These are phyloP conservation scores for Ceriops decandra DNA, from an alignment of 345 rosid genomes.

Conservation along the genomic window DNA sequence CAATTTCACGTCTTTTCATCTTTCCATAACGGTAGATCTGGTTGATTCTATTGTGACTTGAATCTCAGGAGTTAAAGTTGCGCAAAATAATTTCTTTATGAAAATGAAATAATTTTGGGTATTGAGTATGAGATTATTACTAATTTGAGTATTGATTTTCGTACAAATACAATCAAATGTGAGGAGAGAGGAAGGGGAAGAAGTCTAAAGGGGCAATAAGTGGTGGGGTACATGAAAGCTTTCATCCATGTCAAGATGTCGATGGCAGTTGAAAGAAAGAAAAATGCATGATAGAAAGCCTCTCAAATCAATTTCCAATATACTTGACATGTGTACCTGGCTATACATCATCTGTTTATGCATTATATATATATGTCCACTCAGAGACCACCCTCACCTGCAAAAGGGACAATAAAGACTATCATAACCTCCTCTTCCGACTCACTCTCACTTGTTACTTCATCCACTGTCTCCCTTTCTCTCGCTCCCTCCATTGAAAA, in stretches of 20 bases:
- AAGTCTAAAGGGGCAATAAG: slow-evolving; percentile 30
- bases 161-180: too few relatives aligned
- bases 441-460: slow-evolving; percentile 25
- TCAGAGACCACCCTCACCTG: slow-evolving; percentile 21
- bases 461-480: slow-evolving; percentile 16
- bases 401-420: slow-evolving; percentile 10
- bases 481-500: slow-evolving; percentile 25
- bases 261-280: slow-evolving; percentile 14
- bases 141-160: too few relatives aligned
- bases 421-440: slow-evolving; percentile 10
- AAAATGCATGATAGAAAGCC: slow-evolving; percentile 3
- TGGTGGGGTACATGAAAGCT: slow-evolving; percentile 30
- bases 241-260: slow-evolving; percentile 29
- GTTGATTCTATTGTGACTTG: neutral
- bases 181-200: neutral
- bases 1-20: too few relatives aligned
- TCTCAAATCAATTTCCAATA: slow-evolving; percentile 27
- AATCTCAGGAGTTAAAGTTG: neutral
- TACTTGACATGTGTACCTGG: neutral
- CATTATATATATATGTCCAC: slow-evolving; percentile 9
- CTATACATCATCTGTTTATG: neutral
- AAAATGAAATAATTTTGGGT: too few relatives aligned
- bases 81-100: too few relatives aligned
- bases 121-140: too few relatives aligned
- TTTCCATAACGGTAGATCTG: neutral